Evolutionary conservation across 1,139 yeast species (phyloP).

Genomic region (Pichia kudriavzevii): DNA sequence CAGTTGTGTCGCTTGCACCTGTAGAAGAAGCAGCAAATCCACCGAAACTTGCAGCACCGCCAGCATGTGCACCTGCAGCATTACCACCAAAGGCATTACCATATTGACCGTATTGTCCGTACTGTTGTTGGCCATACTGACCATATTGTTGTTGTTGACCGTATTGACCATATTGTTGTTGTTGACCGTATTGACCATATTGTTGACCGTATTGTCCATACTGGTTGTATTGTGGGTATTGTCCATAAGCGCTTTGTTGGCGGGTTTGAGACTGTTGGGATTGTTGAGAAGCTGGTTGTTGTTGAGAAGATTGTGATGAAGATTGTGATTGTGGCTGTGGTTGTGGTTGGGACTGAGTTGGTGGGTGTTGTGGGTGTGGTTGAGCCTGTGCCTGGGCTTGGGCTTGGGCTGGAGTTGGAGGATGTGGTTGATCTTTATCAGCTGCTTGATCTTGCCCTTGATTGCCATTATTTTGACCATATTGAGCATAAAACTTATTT

Average conservation of each 20-base stretch:
- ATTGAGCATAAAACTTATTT: slow-evolving; percentile 24
- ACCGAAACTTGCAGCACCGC: neutral
- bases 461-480: slow-evolving; percentile 17
- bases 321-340: slow-evolving; percentile 3
- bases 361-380: neutral
- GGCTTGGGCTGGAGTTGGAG: slow-evolving; percentile 5
- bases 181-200: too few species aligned
- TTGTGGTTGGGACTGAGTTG: slow-evolving; percentile 3
- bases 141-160: slow-evolving; percentile 5
- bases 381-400: slow-evolving; percentile 9
- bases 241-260: slow-evolving; percentile 4
- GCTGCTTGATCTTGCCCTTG: slow-evolving; percentile 3
- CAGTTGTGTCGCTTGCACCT: neutral
- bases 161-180: slow-evolving; percentile 7
- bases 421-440: slow-evolving; percentile 5
- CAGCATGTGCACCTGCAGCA: neutral
- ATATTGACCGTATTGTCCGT: slow-evolving; percentile 4
- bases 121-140: neutral
- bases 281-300: too few species aligned
- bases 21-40: neutral
- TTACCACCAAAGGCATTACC: neutral
- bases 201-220: neutral
- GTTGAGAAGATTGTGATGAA: too few species aligned
- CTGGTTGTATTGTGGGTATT: slow-evolving; percentile 6
- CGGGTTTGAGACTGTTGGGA: too few species aligned